Percentiles rank a stretch among this genome's conserved stretches.
Evolutionary conservation across 2,329 filamentous ascomycete species (phyloP).

Genomic region (Sporothrix humicola): DNA sequence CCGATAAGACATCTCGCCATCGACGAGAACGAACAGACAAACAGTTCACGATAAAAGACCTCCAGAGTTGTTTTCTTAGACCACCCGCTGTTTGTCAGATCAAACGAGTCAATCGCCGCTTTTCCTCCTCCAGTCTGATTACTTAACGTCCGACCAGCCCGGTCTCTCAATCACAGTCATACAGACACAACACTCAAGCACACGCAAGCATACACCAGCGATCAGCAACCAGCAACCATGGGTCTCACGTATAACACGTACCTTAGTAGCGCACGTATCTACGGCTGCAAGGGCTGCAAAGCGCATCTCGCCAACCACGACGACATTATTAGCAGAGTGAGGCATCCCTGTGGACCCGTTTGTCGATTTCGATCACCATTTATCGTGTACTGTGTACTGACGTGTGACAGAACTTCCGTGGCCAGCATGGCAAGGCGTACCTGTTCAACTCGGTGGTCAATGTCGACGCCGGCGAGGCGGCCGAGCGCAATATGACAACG

Average conservation of each 20-base stretch:
- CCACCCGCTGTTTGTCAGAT: not conserved
- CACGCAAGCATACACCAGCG: too few relatives aligned
- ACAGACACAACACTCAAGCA: too few relatives aligned
- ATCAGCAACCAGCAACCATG: conserved; percentile 57
- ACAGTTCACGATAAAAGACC: not conserved
- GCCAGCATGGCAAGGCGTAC: conserved; percentile 97
- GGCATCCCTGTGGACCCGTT: conserved; percentile 41
- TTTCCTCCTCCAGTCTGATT: not conserved
- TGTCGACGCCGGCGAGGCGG: conserved; percentile 79
- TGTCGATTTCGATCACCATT: not conserved
- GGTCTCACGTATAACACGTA: conserved; percentile 92
- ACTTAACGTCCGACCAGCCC: not conserved
- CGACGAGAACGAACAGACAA: not conserved
- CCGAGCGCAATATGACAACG: conserved; percentile 97
- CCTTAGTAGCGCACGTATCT: conserved; percentile 83
- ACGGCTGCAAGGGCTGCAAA: conserved; percentile 93
- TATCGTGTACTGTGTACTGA: conserved; percentile 10
- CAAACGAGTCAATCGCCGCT: not conserved
- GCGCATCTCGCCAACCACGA: conserved; percentile 94
- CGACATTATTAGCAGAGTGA: conserved; percentile 90
- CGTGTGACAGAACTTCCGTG: conserved; percentile 83
- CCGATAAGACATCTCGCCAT: conserved; percentile 21
- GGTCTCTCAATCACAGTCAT: too few relatives aligned
- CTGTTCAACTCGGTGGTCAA: conserved; percentile 96
- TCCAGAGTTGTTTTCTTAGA: not conserved